Base-by-base conservation (phyloP, 2,329 filamentous ascomycete species). In the Sclerotinia minor region DNA sequence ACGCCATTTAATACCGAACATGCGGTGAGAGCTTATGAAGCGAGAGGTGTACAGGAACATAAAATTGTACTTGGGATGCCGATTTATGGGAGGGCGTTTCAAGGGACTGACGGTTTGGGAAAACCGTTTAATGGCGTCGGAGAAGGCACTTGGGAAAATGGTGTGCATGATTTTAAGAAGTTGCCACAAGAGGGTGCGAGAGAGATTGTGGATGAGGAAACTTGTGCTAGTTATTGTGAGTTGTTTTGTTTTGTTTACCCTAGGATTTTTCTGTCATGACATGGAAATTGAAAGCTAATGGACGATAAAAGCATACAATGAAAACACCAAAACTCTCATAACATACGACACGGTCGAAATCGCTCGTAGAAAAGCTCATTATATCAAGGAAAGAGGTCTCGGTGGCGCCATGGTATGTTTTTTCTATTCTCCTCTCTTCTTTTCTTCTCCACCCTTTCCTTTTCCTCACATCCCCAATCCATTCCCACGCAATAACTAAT, bases 61-160 rank as follows among this genome's bases (percentile, higher is more conserved):
- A 97, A 97, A 80, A 86, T 98, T 65, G 91, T 97, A 3, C 79
- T 97, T 19, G 94, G 94, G 3, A 94, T 97, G 90, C 94, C 94
- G 2, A 81, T 98, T 17, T 98, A 97, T 77, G 94, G 94, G 1
- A 90, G 93, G 47, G 87, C 92, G 0, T 98, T 97, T 77, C 83
- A 88, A 73, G 86, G 87, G 71, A 97, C 94, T 0, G 84, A 89
- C 35, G 94, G 93, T 0, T 84, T 87, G 0, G 94, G 94, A 0
- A 78, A 82, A 44, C 80, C 86, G 0, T 97, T 85, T 79, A 84
- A 78, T 60, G 93, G 92, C 8, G 83, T 92, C 11, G 94, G 93
- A 1, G 83, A 88, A 66, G 94, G 93, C 0, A 91, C 85, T 67
- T 97, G 91, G 90, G 94, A 97, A 80, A 82, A 85, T 9, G 93